These are phyloP conservation scores for Grifola frondosa DNA, from an alignment of 1,284 basidiomycete genomes.

Conservation along the genomic window DNA sequence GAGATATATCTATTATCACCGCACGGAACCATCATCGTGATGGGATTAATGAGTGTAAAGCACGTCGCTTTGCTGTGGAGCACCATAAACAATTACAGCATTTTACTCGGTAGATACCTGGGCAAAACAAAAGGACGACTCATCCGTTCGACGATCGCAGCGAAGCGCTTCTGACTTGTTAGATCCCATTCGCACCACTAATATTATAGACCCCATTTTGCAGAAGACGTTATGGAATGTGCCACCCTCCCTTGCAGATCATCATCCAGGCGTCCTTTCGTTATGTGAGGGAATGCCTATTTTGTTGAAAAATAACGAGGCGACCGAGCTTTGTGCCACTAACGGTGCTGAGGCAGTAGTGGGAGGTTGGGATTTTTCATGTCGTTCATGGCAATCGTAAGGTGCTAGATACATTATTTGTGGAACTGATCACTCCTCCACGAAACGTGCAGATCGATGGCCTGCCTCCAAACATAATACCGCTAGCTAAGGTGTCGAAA, in stretches of 20 bases:
- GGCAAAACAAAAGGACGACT: background rate
- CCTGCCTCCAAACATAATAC: slow-evolving; percentile 39
- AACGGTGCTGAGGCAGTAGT: slow-evolving; percentile 39
- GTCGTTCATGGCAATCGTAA: slow-evolving; percentile 11
- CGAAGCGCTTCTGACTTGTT: background rate
- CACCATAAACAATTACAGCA: slow-evolving; percentile 20
- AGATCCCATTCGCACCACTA: slow-evolving; percentile 1
- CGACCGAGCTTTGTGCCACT: slow-evolving; percentile 39
- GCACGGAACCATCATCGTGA: slow-evolving; percentile 30
- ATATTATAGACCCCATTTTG: slow-evolving; percentile 1
- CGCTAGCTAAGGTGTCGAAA: slow-evolving; percentile 18
- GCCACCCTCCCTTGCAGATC: slow-evolving; percentile 14
- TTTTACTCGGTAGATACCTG: slow-evolving; percentile 30
- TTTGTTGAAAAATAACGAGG: slow-evolving; percentile 36
- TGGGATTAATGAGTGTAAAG: slow-evolving; percentile 29
- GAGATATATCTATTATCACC: slow-evolving; percentile 33
- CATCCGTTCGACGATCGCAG: background rate
- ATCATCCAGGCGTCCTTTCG: slow-evolving; percentile 29
- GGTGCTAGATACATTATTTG: slow-evolving; percentile 35
- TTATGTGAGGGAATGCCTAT: slow-evolving; percentile 39
- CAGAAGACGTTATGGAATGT: slow-evolving; percentile 31
- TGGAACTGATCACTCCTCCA: slow-evolving; percentile 32
- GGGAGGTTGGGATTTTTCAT: slow-evolving; percentile 26
- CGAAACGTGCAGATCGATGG: slow-evolving; percentile 27
- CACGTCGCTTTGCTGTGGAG: slow-evolving; percentile 27